A percentile compares a stretch with the other conserved stretches of the same genome.
Evolutionary conservation across 768 basidiomycete species (phyloP).

Genomic region (Cytidiella melzeri): DNA sequence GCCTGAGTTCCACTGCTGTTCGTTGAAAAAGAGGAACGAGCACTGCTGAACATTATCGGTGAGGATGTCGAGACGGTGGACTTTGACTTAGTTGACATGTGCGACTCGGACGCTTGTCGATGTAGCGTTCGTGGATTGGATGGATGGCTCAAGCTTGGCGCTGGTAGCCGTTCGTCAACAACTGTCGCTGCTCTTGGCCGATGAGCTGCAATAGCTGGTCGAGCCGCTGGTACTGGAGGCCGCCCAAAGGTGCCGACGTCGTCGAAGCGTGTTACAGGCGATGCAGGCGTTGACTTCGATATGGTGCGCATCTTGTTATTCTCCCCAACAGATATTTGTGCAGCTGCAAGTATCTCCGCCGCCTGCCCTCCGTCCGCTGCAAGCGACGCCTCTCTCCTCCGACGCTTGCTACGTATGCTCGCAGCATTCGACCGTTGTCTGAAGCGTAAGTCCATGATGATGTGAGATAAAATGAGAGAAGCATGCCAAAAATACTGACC

Average conservation of each 20-base stretch:
- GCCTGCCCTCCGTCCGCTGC: neutral
- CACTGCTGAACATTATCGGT: constrained; percentile 11
- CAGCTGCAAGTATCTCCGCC: neutral
- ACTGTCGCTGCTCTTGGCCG: constrained; percentile 21
- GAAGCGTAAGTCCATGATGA: neutral
- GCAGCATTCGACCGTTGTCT: neutral
- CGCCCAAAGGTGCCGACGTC: neutral
- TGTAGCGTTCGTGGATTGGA: constrained; percentile 12
- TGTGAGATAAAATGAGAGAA: neutral
- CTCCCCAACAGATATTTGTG: neutral
- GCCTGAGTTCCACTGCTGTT: constrained; percentile 1
- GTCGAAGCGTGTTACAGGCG: neutral
- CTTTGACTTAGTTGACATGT: constrained; percentile 6
- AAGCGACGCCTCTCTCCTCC: neutral
- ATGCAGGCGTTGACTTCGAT: neutral
- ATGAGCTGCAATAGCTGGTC: neutral
- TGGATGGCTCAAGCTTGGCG: neutral
- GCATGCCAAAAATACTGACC: neutral
- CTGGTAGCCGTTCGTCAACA: constrained; percentile 2
- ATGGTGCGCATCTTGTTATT: neutral
- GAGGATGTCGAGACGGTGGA: constrained; percentile 14
- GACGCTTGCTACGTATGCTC: neutral
- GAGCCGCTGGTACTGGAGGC: neutral
- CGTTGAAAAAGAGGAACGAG: constrained; percentile 9
- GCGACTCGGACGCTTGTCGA: constrained; percentile 18